Evolutionary conservation across 106 monocot genomes (phyloP), one percentile per base, ranked within the genome.

Genomic region (Acanthochlamys bracteata): DNA sequence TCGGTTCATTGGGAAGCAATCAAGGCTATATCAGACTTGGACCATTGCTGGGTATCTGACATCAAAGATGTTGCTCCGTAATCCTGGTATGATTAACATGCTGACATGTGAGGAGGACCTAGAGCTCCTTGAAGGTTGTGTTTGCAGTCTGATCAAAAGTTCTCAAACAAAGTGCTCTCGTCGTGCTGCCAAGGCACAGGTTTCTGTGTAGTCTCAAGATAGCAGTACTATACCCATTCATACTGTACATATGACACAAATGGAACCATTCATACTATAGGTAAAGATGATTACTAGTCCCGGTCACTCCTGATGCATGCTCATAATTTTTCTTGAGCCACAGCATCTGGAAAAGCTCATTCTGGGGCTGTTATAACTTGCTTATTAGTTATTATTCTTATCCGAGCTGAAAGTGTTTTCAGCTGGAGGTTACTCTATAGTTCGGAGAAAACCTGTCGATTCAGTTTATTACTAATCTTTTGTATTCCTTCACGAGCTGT

Each of bases 41-140:
- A 89, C 93, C 7, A 79, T 93, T 22, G 86, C 93, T 16, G 93
- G 89, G 24, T 93, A 79, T 59, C 72, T 93, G 55, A 77, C 86
- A 39, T 89, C 93, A 1, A 93, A 89, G 45, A 69, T 93, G 77
- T 72, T 93, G 7, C 63, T 93, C 69, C 86, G 86, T 67, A 89
- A 79, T 39, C 93, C 93, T 2, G 86, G 83, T 26, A 45, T 89
- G 73, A 80, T 83, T 19, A 81, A 86, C 60, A 86, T 94, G 20
- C 57, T 94, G 70, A 89, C 89, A 41, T 94, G 78, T 51, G 89
- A 94, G 24, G 94, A 94, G 64, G 94, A 94, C 64, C 78, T 89
- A 0, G 94, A 94, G 73, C 86, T 94, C 55, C 79, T 94, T 2
- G 84, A 94, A 75, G 94, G 89, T 57, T 94, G 94, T 66, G 81